Evolutionary conservation across 2,329 filamentous ascomycete genomes (phyloP), one percentile per base, ranked within the genome.

Genomic region (Apiospora phragmitis): DNA sequence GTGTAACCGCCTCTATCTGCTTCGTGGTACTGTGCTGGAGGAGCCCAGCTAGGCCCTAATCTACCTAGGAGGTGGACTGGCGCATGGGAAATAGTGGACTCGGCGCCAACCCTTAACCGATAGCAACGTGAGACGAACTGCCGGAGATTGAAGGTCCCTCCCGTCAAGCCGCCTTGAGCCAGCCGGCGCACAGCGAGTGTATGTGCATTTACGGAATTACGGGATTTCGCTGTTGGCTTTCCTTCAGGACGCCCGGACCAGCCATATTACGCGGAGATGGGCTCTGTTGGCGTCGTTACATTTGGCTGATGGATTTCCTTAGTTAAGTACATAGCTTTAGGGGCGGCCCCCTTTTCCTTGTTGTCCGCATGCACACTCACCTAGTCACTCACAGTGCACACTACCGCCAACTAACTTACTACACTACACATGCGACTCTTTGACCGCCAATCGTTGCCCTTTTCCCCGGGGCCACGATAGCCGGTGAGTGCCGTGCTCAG

Each of bases 381-480:
- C n/a, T n/a, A n/a, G n/a, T n/a, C 29, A 35, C 51, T 35, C 51
- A 35, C 29, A 59, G 49, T 55, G 49, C 49, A 55, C 49, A 29
- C 47, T 41, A 32, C 26, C 5, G 43, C 43, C 24, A 51, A n/a
- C 47, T 26, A 26, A 51, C 3, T 29, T 29, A 29, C 14, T 18
- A 32, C 29, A 47, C 14, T 9, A 55, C 26, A 5, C 49, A 18
- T 29, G 6, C 55, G 18, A 62, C 32, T n/a, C n/a, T 47, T 47
- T 62, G 55, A 62, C 55, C 55, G 55, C 55, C 24, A 62, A 62
- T 62, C 55, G 32, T 62, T 62, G 32, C 55, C 55, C 32, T 38
- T 35, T 32, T 51, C 7, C 26, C 24, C 7, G 9, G 21, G 6
- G 16, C 21, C 32, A 38, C 32, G 55, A n/a, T n/a, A 38, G 55